phyloP scores from a whole-genome alignment of 108 stramenopile species.

The Skeletonema grethae region DNA sequence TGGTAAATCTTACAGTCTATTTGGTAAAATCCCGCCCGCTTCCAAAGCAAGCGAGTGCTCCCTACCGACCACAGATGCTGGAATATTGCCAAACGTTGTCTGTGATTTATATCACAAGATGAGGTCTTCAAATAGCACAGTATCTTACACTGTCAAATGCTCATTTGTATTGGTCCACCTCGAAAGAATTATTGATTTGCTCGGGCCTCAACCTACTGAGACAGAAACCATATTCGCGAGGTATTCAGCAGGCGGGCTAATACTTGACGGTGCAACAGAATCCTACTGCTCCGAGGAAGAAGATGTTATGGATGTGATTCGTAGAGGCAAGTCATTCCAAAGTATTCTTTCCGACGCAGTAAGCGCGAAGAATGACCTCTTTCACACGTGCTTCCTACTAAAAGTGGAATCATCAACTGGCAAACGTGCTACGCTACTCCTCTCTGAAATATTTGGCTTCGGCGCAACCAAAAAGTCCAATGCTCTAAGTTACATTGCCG shows the following conservation, averaged over 20 bases:
- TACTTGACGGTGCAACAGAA: constrained; percentile 14
- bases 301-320: constrained; percentile 9
- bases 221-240: constrained; percentile 14
- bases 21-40: not conserved
- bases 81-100: not conserved
- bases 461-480: constrained; percentile 3
- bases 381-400: constrained; percentile 13
- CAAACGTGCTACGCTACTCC: not conserved
- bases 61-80: not conserved
- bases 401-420: constrained; percentile 4
- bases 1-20: constrained; percentile 17
- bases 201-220: constrained; percentile 5
- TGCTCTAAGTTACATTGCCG: not conserved
- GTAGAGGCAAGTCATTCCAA: constrained; percentile 10
- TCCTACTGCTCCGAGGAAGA: constrained; percentile 14
- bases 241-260: not conserved
- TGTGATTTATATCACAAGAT: not conserved
- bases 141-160: constrained; percentile 6
- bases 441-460: not conserved
- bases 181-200: constrained; percentile 16
- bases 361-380: constrained; percentile 8
- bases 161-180: constrained; percentile 9
- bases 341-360: constrained; percentile 5
- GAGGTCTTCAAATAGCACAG: not conserved
- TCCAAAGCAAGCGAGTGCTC: not conserved